Evolutionary conservation across 805 yeast genomes (phyloP).

Genomic region (Dipodascus albidus): DNA sequence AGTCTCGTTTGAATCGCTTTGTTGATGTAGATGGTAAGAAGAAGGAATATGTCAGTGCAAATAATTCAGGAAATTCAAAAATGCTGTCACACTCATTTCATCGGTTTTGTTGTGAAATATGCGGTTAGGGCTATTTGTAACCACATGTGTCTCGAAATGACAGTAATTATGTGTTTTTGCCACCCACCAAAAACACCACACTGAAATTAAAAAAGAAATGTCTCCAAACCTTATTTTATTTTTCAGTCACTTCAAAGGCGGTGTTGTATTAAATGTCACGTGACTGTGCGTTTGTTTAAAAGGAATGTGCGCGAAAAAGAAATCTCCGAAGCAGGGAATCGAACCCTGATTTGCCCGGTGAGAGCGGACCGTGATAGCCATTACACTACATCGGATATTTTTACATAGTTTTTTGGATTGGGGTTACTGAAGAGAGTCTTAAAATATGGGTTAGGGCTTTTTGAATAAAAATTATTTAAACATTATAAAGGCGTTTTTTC

Average conservation of each 20-base stretch:
- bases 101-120: background rate
- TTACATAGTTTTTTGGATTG: background rate
- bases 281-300: too few relatives aligned
- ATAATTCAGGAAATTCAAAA: background rate
- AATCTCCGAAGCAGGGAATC: constrained; percentile 2
- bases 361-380: constrained; percentile 2
- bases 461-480: too few relatives aligned
- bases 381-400: constrained; percentile 1
- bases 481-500: too few relatives aligned
- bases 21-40: too few relatives aligned
- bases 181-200: background rate
- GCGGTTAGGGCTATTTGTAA: background rate
- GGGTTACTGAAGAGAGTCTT: too few relatives aligned
- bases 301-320: background rate
- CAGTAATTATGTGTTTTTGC: background rate
- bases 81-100: background rate
- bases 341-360: constrained; percentile 2
- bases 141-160: background rate
- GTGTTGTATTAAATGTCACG: too few relatives aligned
- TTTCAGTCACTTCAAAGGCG: background rate
- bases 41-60: background rate
- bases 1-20: too few relatives aligned
- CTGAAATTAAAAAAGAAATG: too few relatives aligned
- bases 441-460: too few relatives aligned
- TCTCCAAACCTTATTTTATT: background rate